Conservation (phyloP, 1,284 basidiomycete genomes). For the Vanrija sp. region DNA sequence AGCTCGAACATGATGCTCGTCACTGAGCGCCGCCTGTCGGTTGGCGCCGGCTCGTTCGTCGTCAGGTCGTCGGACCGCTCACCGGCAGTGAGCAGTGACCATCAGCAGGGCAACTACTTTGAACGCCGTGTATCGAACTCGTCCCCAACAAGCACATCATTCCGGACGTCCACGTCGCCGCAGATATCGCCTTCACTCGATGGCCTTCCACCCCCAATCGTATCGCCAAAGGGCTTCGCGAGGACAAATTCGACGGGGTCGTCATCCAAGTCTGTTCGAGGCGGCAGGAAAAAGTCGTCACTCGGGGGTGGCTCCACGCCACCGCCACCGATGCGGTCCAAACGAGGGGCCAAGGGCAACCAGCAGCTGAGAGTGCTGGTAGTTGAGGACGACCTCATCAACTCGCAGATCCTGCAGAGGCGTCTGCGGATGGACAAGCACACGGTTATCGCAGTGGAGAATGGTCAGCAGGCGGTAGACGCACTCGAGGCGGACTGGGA, state of each 20-base stretch:
- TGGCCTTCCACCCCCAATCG: no score
- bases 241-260: neutral
- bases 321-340: neutral
- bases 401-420: conserved; percentile 68
- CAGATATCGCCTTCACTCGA: no score
- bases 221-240: no score
- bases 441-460: conserved; percentile 62
- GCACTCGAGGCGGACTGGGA: conserved; percentile 58
- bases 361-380: conserved; percentile 60
- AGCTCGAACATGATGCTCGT: no score
- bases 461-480: conserved; percentile 73
- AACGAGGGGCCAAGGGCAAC: conserved; percentile 12
- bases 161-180: no score
- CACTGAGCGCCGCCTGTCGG: no score
- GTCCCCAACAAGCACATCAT: no score
- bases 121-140: no score
- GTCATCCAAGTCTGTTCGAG: neutral
- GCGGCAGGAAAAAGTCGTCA: neutral
- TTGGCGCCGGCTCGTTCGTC: no score
- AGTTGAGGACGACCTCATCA: conserved; percentile 72
- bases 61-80: no score
- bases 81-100: no score
- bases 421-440: conserved; percentile 67
- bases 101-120: no score
- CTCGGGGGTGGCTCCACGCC: neutral